Conservation (phyloP, 2,329 filamentous ascomycete species). For the Phaeosphaeria sp. region DNA sequence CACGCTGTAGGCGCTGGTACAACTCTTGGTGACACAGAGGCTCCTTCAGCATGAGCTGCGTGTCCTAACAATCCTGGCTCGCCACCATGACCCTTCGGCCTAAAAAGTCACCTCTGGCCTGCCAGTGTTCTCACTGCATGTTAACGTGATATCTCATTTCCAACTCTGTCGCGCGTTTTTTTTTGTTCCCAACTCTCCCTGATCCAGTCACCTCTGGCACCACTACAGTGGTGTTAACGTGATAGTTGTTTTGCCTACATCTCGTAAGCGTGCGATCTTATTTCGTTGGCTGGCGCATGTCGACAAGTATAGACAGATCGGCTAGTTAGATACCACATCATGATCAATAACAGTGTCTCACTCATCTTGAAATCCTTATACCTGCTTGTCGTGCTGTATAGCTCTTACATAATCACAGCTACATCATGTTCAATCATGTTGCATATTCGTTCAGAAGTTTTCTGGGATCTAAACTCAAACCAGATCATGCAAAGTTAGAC, state of each 20-base stretch:
- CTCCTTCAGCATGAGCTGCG: constrained; percentile 17
- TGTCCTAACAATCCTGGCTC: not conserved
- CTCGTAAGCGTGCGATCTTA: no score
- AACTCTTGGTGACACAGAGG: constrained; percentile 5
- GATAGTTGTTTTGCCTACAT: constrained; percentile 24
- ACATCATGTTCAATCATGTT: no score
- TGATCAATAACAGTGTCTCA: no score
- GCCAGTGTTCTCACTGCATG: constrained; percentile 14
- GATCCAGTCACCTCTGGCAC: constrained; percentile 48
- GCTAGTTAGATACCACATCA: no score
- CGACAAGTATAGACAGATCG: no score
- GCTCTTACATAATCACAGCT: no score
- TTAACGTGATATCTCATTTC: constrained; percentile 44
- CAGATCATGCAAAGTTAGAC: no score
- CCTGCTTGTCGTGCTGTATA: no score
- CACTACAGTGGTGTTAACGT: constrained; percentile 41
- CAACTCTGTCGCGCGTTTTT: constrained; percentile 16
- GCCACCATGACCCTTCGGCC: not conserved
- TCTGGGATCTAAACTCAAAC: no score
- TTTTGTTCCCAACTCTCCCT: constrained; percentile 40
- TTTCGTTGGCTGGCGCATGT: no score
- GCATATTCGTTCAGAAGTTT: no score
- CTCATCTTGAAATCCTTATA: no score
- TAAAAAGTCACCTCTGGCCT: constrained; percentile 47
- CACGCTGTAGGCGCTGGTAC: constrained; percentile 58